Base-by-base conservation (phyloP, 805 yeast genomes). In the Tetrapisispora fleetii region DNA sequence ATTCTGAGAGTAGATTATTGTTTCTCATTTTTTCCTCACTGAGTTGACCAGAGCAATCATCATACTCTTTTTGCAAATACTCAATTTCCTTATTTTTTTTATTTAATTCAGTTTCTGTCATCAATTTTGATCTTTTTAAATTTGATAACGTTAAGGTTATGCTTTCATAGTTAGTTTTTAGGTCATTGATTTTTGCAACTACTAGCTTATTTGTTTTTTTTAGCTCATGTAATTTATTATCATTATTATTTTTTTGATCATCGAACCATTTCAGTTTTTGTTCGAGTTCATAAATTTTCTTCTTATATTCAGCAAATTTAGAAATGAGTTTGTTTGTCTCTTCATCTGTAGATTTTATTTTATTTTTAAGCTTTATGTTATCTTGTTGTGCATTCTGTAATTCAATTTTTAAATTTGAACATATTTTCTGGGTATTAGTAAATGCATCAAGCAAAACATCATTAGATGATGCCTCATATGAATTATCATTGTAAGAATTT, bases 1-100 rank as follows among this genome's bases (percentile, higher is more conserved):
- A 38, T 39, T 62, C 62, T 22, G 56, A 54, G 5, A 58, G 27
- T 7, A 63, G 45, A 1, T 59, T 52, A 33, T 54, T 51, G 43
- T 57, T 68, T 47, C 64, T 70, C 13, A 73, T 60, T 47, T 71
- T 74, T 52, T 75, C 77, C 48, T 74, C 79, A 9, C 75, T 71
- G 38, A 75, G 59, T 43, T 71, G 65, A 1, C 78, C 77, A 10
- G 76, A 67, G 22, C 70, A 62, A 48, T 73, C 73, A 57, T 74
- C 72, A 6, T 72, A 52, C 45, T 67, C 71, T 36, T 62, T 50
- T 49, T 64, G 67, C 33, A 72, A 53, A 27, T 60, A 57, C 17
- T 59, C 60, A 17, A 72, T 65, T 19, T 71, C 73, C 48, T 63
- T 67, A 27, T 52, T 51, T 52, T 58, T 63, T 51, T 47, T 58